These are phyloP conservation scores for Penicillium verhagenii DNA, from an alignment of 495 filamentous ascomycete species.

Conservation along the genomic window DNA sequence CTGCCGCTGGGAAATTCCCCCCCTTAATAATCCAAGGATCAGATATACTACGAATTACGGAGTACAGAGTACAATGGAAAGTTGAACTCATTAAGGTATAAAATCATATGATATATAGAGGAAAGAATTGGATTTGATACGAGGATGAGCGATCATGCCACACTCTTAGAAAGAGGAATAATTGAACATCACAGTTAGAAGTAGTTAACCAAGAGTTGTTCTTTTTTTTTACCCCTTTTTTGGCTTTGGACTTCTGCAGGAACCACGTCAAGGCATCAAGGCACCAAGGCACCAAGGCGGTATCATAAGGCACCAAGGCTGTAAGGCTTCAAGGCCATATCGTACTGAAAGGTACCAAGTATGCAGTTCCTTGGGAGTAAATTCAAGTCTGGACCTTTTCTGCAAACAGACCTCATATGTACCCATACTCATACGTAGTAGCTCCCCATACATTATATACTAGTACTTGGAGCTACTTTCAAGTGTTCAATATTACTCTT, in stretches of 20 bases:
- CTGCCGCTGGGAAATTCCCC: constrained; percentile 22
- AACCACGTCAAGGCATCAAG: constrained; percentile 2
- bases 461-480: too few relatives aligned
- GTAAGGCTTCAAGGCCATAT: too few relatives aligned
- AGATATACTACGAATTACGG: background rate
- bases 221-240: background rate
- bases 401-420: background rate
- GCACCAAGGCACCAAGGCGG: background rate
- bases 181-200: too few relatives aligned
- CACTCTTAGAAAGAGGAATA: background rate
- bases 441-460: too few relatives aligned
- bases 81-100: too few relatives aligned
- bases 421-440: too few relatives aligned
- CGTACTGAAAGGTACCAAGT: background rate
- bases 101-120: too few relatives aligned
- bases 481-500: too few relatives aligned
- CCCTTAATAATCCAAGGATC: background rate
- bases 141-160: background rate
- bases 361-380: background rate
- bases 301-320: too few relatives aligned
- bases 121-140: too few relatives aligned
- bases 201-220: too few relatives aligned
- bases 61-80: background rate
- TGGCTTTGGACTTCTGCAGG: background rate
- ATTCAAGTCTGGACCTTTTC: background rate